phyloP scores from a whole-genome alignment of 2,329 filamentous ascomycete genomes.

The Penicillium olsonii region DNA sequence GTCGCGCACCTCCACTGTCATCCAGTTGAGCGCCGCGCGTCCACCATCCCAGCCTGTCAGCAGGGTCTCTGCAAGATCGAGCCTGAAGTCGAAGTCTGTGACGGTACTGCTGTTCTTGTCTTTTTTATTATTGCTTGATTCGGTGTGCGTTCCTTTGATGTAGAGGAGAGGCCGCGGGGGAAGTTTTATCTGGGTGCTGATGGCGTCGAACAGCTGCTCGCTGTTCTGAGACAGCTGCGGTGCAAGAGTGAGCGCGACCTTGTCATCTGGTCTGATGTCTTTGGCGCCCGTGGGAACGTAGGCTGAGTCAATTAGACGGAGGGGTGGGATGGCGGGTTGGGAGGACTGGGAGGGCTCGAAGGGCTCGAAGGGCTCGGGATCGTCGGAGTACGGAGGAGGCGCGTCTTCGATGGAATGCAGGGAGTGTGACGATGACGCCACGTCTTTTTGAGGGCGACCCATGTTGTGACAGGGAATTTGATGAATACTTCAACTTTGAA shows the following conservation, averaged over 20 bases:
- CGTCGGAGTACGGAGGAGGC: constrained; percentile 26
- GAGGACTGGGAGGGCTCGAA: no score
- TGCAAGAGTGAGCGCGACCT: constrained; percentile 13
- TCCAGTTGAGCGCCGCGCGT: constrained; percentile 4
- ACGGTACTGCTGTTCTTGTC: constrained; percentile 11
- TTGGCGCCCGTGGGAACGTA: constrained; percentile 19
- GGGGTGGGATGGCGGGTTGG: constrained; percentile 6
- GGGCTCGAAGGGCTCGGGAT: constrained; percentile 9
- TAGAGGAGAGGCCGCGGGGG: constrained; percentile 22
- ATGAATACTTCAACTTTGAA: no score
- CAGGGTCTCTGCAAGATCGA: constrained; percentile 28
- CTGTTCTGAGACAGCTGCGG: constrained; percentile 17
- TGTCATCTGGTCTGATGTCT: constrained; percentile 6
- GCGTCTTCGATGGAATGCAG: constrained; percentile 19
- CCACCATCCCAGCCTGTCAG: constrained; percentile 23
- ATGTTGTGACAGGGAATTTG: constrained; percentile 3
- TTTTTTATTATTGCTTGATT: constrained; percentile 15
- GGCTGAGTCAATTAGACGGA: constrained; percentile 21
- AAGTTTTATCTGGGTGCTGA: constrained; percentile 21
- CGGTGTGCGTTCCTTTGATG: constrained; percentile 19
- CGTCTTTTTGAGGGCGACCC: constrained; percentile 15
- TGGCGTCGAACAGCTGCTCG: constrained; percentile 16
- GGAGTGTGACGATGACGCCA: constrained; percentile 19
- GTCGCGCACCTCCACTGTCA: constrained; percentile 8
- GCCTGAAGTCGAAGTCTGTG: constrained; percentile 21